Evolutionary conservation across 768 basidiomycete species (phyloP), one percentile per base, ranked within the genome.

Genomic region (Kwoniella europaea): DNA sequence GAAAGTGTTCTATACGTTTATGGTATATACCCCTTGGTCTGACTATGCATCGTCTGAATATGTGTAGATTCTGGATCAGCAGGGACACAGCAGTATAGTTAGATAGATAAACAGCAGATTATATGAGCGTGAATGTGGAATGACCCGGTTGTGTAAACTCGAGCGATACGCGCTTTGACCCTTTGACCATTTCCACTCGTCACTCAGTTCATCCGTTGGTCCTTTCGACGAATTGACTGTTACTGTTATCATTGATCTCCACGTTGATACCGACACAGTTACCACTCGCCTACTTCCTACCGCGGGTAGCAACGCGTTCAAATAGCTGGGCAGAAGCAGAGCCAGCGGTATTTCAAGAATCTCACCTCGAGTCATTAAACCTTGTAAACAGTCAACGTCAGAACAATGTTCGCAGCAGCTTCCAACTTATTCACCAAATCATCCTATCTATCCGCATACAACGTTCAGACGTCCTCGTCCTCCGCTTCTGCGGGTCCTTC

Each of bases 361-460:
- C 12, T 18, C 46, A 16, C 13, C 46, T 50, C 46, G 46, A 50
- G 3, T 50, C 46, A 6, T 18, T 18, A 15, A 50, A 50, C 57
- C n/a, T 56, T n/a, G 55, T 12, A 24, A 16, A 41, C 22, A 59
- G 22, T 41, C 67, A 69, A 50, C 35, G 6, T 35, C 35, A 7
- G 35, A 35, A 50, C 15, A 43, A 75, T 75, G 71, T 63, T 75
- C 61, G 75, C 77, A n/a, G 77, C 71, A 43, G 74, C 77, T 24
- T 72, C 73, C 50, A 71, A 69, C 56, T 69, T 78, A 22, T 73
- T 76, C 64, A 66, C 56, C 41, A 76, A 78, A 66, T 55, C 73
- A 13, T 72, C 75, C 13, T 67, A 75, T 52, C 69, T 78, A 20
- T 72, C 74, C 18, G 72, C 71, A 20, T 78, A 78, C 60, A 74